Conservation (phyloP, 768 basidiomycete genomes). For the Fomitopsis pulvina region DNA sequence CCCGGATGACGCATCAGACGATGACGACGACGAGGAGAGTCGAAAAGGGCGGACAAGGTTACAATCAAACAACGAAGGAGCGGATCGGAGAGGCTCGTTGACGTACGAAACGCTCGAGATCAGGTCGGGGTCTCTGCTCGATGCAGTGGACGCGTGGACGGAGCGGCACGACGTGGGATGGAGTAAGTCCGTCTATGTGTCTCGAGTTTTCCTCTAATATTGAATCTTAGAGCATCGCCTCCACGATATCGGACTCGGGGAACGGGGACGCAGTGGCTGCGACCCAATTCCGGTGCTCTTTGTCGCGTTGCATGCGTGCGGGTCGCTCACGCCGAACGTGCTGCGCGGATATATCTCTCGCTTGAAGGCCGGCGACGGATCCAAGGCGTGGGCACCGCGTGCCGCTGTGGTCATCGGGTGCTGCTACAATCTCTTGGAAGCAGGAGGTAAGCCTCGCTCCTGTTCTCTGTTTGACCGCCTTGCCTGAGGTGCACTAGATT, state of each 20-base stretch:
- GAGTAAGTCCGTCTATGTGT: too few species aligned
- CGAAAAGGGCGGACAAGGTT: not conserved
- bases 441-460: slow-evolving; percentile 33
- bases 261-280: not conserved
- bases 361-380: not conserved
- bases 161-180: slow-evolving; percentile 1
- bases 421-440: slow-evolving; percentile 68
- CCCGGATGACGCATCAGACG: not conserved
- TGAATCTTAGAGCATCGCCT: too few species aligned
- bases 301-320: slow-evolving; percentile 71
- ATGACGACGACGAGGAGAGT: not conserved
- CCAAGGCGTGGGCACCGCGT: slow-evolving; percentile 38
- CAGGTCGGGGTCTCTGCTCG: slow-evolving; percentile 38
- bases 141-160: slow-evolving; percentile 46
- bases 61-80: not conserved
- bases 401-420: slow-evolving; percentile 65
- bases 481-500: slow-evolving; percentile 32
- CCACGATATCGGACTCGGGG: too few species aligned
- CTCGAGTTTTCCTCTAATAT: too few species aligned
- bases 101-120: slow-evolving; percentile 53
- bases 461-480: not conserved
- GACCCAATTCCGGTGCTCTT: slow-evolving; percentile 44
- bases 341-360: slow-evolving; percentile 39
- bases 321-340: slow-evolving; percentile 63
- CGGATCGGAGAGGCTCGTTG: slow-evolving; percentile 25